Conservation (phyloP, 164 flowering plant species). For the Berberis thunbergii region DNA sequence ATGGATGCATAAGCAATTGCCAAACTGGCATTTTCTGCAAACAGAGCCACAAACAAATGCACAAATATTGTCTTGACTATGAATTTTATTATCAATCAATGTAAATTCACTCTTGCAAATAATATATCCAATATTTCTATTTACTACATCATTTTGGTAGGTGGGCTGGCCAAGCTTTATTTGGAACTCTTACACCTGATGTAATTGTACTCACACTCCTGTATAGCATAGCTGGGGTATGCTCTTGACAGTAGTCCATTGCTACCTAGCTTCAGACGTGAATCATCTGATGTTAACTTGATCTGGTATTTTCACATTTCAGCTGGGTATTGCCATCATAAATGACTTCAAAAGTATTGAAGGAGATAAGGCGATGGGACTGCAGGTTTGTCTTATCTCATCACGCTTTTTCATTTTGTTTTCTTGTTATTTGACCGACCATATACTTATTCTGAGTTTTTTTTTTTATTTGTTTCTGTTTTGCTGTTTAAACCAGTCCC, state of each 20-base stretch:
- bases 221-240: constrained; percentile 97
- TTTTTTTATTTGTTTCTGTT: background rate
- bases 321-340: constrained; percentile 94
- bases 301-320: constrained; percentile 13
- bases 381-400: constrained; percentile 48
- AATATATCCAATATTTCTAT: background rate
- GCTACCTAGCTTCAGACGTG: background rate
- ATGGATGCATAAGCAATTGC: too few species aligned
- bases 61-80: background rate
- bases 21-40: too few species aligned
- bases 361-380: constrained; percentile 89
- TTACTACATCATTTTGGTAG: constrained; percentile 25
- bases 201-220: constrained; percentile 75
- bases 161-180: constrained; percentile 99
- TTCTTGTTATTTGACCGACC: background rate
- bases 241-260: constrained; percentile 3
- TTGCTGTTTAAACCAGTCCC: constrained; percentile 44
- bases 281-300: background rate
- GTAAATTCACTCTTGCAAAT: background rate
- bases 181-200: constrained; percentile 91
- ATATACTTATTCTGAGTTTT: background rate
- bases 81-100: background rate
- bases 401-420: background rate
- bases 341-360: constrained; percentile 97
- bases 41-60: too few species aligned